These are phyloP conservation scores for Tulasnella calospora DNA, from an alignment of 768 basidiomycete species.

Conservation along the genomic window DNA sequence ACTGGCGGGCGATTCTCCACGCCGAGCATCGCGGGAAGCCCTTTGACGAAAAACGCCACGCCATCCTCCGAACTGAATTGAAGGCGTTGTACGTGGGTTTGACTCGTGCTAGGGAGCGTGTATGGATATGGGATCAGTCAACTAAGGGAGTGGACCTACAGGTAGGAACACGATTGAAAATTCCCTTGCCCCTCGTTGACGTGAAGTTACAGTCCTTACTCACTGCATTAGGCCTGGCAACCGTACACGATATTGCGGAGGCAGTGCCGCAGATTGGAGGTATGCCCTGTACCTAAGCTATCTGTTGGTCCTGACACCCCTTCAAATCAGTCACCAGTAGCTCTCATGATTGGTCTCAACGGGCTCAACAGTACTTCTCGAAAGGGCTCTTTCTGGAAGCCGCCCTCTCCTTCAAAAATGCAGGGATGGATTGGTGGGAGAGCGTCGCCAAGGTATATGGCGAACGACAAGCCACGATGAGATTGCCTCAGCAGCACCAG, in stretches of 20 bases:
- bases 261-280: conserved; percentile 1
- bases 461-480: conserved; percentile 9
- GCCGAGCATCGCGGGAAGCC: background rate
- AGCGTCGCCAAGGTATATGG: background rate
- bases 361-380: background rate
- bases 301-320: background rate
- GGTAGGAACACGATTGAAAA: background rate
- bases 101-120: conserved; percentile 21
- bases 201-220: background rate
- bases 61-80: conserved; percentile 15
- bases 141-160: background rate
- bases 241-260: background rate
- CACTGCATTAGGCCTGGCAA: background rate
- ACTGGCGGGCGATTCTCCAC: conserved; percentile 48
- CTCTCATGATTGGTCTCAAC: background rate
- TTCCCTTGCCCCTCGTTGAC: background rate
- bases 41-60: background rate
- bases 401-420: background rate
- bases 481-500: background rate
- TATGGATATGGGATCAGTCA: conserved; percentile 27
- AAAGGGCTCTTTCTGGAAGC: conserved; percentile 8
- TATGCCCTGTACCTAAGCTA: background rate
- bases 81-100: conserved; percentile 26
- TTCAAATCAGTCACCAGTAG: conserved; percentile 5
- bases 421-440: background rate